Evolutionary conservation across 1,139 yeast genomes (phyloP).

Genomic region (Geotrichum siamense): DNA sequence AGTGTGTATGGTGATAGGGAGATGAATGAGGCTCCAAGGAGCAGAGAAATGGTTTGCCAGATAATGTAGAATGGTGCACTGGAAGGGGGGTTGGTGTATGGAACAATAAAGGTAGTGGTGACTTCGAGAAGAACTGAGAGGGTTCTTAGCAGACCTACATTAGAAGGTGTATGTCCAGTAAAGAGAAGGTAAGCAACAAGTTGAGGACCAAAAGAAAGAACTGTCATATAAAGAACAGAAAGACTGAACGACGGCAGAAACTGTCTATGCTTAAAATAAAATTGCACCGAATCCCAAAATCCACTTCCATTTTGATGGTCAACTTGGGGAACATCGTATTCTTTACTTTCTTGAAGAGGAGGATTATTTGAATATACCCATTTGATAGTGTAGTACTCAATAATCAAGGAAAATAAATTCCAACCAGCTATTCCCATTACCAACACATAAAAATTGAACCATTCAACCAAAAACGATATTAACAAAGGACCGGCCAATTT

Average conservation of each 20-base stretch:
- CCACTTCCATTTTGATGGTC: slow-evolving; percentile 2
- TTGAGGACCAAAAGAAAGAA: slow-evolving; percentile 35
- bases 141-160: slow-evolving; percentile 31
- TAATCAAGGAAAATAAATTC: slow-evolving; percentile 29
- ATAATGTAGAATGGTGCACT: slow-evolving; percentile 31
- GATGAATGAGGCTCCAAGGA: slow-evolving; percentile 16
- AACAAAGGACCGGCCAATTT: slow-evolving; percentile 36
- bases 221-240: slow-evolving; percentile 33
- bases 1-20: slow-evolving; percentile 4
- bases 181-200: slow-evolving; percentile 33
- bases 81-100: slow-evolving; percentile 30
- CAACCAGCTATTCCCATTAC: slow-evolving; percentile 27
- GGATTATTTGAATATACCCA: slow-evolving; percentile 29
- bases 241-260: slow-evolving; percentile 42
- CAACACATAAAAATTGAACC: slow-evolving; percentile 24
- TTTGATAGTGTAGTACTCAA: slow-evolving; percentile 34
- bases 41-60: slow-evolving; percentile 24
- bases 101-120: slow-evolving; percentile 31
- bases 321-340: neutral
- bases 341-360: slow-evolving; percentile 6
- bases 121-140: slow-evolving; percentile 31
- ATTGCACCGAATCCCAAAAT: slow-evolving; percentile 26
- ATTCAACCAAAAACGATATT: slow-evolving; percentile 32
- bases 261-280: slow-evolving; percentile 45
- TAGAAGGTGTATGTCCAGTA: slow-evolving; percentile 29